These are phyloP conservation scores for Tagetes patula DNA, from an alignment of 129 eudicot genomes.

Conservation along the genomic window DNA sequence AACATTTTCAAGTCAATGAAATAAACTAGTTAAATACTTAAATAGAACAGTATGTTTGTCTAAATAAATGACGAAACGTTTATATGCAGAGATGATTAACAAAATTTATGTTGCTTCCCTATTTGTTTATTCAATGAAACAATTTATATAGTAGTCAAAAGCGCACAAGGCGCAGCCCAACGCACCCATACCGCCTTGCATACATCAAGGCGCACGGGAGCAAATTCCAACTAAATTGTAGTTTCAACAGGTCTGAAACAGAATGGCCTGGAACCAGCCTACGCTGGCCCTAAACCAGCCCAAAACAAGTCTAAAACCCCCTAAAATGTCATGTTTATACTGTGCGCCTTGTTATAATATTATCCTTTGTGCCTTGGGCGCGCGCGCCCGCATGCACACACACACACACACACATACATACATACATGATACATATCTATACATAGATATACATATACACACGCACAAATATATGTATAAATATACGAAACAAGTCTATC, in stretches of 20 bases:
- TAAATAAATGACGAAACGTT: neutral
- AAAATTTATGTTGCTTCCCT: neutral
- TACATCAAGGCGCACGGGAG: too few species aligned
- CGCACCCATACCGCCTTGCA: too few species aligned
- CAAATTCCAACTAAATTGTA: too few species aligned
- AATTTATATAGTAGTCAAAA: neutral
- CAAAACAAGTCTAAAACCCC: too few species aligned
- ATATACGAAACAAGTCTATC: neutral
- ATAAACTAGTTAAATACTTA: neutral
- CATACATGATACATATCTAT: too few species aligned
- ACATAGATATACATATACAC: neutral
- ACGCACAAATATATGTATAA: neutral
- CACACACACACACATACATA: neutral
- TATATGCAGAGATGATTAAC: neutral
- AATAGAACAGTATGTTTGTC: neutral
- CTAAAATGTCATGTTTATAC: too few species aligned
- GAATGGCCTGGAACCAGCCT: too few species aligned
- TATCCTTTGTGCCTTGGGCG: too few species aligned
- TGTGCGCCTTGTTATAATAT: too few species aligned
- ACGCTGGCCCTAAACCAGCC: too few species aligned
- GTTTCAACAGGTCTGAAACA: too few species aligned
- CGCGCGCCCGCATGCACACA: neutral
- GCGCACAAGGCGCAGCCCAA: too few species aligned
- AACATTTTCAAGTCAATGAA: neutral
- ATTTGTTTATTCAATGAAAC: neutral